phyloP scores from a whole-genome alignment of 2,329 filamentous ascomycete genomes.

The Calonectria montana region DNA sequence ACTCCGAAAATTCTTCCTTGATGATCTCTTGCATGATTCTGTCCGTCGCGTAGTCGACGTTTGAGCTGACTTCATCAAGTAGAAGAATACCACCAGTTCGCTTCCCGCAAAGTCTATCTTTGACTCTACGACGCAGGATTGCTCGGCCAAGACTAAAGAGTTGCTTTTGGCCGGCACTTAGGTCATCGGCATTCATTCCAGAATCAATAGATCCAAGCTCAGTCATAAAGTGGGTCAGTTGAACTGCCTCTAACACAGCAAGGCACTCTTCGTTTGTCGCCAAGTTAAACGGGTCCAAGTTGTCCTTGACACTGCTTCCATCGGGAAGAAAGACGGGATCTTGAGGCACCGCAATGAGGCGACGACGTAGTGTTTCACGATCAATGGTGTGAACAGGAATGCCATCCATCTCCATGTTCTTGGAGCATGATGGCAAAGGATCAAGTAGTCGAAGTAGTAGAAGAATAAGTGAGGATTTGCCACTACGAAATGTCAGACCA shows the following conservation, averaged over 20 bases:
- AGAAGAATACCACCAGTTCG: conserved; percentile 43
- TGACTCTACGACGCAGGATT: conserved; percentile 54
- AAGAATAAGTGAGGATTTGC: conserved; percentile 56
- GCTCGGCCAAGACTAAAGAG: conserved; percentile 71
- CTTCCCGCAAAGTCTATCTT: background rate
- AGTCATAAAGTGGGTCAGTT: conserved; percentile 43
- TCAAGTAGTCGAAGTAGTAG: conserved; percentile 54
- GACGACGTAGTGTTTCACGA: conserved; percentile 54
- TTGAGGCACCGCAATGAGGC: conserved; percentile 62
- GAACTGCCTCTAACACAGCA: conserved; percentile 44
- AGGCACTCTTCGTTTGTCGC: conserved; percentile 44
- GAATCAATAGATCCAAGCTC: conserved; percentile 42
- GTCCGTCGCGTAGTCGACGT: conserved; percentile 54
- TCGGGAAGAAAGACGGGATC: conserved; percentile 61
- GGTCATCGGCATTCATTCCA: conserved; percentile 52
- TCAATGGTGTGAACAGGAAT: conserved; percentile 50
- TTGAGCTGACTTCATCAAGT: conserved; percentile 55
- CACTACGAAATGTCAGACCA: conserved; percentile 37
- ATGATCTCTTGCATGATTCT: conserved; percentile 52
- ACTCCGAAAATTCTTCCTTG: conserved; percentile 48
- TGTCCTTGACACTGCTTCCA: conserved; percentile 30
- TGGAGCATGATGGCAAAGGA: conserved; percentile 34
- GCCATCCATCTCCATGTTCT: conserved; percentile 51
- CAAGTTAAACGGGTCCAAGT: conserved; percentile 52
- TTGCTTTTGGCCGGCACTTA: conserved; percentile 70